phyloP scores from a whole-genome alignment of 306 rosid genomes.

The Alnus rubra region DNA sequence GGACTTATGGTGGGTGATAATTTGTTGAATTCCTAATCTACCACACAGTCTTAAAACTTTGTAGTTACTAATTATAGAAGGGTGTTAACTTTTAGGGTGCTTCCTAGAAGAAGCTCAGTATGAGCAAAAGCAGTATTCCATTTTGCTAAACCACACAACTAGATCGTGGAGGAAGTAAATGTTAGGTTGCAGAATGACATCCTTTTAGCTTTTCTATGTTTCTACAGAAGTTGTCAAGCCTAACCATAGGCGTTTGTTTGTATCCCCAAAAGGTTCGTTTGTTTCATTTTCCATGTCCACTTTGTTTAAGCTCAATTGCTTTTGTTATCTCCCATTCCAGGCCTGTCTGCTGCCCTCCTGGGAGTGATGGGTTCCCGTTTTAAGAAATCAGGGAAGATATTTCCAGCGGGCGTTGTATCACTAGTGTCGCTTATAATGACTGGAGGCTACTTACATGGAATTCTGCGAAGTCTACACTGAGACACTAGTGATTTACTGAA shows the following conservation, averaged over 20 bases:
- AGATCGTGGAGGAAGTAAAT: neutral
- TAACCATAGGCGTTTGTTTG: neutral
- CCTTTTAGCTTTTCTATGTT: neutral
- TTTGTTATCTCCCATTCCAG: conserved; percentile 36
- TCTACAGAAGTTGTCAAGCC: neutral
- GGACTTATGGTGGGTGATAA: neutral
- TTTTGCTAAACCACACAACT: neutral
- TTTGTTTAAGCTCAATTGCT: conserved; percentile 13
- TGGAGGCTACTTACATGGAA: conserved; percentile 94
- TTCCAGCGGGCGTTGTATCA: conserved; percentile 97
- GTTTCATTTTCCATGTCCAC: neutral
- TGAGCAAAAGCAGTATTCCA: neutral
- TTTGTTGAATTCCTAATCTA: neutral
- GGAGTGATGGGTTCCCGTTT: conserved; percentile 95
- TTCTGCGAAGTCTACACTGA: conserved; percentile 71
- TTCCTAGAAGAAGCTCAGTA: neutral
- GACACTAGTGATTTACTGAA: conserved; percentile 8
- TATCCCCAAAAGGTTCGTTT: neutral
- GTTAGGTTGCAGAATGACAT: neutral
- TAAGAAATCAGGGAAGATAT: conserved; percentile 86
- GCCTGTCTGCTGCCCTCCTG: conserved; percentile 87
- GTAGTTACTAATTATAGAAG: neutral
- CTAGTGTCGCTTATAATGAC: conserved; percentile 86
- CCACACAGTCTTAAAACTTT: neutral
- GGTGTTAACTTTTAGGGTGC: conserved; percentile 7